Evolutionary conservation across 257 asterid genomes (phyloP), one percentile per base, ranked within the genome.

Genomic region (Leptodermis oblonga): DNA sequence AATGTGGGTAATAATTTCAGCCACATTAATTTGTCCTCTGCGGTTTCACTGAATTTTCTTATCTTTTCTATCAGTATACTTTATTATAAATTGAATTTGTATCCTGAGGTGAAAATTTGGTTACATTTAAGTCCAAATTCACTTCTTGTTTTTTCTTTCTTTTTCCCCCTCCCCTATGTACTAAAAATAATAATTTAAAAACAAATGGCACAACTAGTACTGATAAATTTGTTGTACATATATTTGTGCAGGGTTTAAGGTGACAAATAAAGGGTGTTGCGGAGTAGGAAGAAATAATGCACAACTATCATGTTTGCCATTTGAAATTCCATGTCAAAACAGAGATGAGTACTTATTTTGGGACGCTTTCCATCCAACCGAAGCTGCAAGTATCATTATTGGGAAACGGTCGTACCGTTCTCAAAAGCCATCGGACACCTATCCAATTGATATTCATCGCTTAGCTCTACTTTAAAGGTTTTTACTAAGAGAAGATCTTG

Each of bases 291-390:
- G 37, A 23, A 67, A 71, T 25, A 56, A 65, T 41, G 73, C 75
- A 11, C 78, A 81, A 64, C 60, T 75, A 15, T 7, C 77, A 46
- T 82, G 86, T 73, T 33, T 69, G 0, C 78, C 75, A 0, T 41
- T 59, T 14, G 54, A 78, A 64, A n/a, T 10, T n/a, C 71, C 82
- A 23, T 82, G 87, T 58, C 30, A 8, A 14, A 76, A 80, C 33
- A 78, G 89, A 65, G 63, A 73, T 23, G 71, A 82, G 48, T 85
- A 82, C 65, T 13, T 82, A 15, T 85, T 85, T 68, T 80, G 89
- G 89, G 89, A 85, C 66, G 61, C 28, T 18, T 84, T 79, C 48
- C 87, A 82, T 67, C 87, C 83, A 31, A 71, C 82, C 7, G 72
- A 82, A 33, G 81, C 85, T 49, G 76, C 76, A 69, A 73, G 80